A percentile compares a stretch with the other conserved stretches of the same genome.
These are phyloP conservation scores for Dianthus caryophyllus DNA, from an alignment of 148 eudicot genomes.

Conservation along the genomic window DNA sequence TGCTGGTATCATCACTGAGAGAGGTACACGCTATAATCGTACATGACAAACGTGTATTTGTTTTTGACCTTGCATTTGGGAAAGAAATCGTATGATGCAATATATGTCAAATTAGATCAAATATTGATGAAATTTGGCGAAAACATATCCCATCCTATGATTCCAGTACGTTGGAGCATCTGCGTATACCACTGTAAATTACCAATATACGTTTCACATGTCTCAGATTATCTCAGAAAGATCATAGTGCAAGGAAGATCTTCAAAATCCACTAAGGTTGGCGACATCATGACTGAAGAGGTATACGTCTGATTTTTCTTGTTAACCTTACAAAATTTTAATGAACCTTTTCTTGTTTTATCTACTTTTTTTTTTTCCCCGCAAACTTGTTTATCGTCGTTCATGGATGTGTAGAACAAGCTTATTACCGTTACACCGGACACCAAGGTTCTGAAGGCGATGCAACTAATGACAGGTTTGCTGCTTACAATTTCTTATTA, in stretches of 20 bases:
- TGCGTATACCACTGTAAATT: not conserved
- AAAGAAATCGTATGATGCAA: too few species aligned
- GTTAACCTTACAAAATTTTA: not conserved
- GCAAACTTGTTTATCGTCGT: not conserved
- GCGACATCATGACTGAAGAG: slow-evolving; percentile 99
- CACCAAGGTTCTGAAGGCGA: slow-evolving; percentile 87
- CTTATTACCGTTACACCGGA: slow-evolving; percentile 84
- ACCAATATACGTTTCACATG: not conserved
- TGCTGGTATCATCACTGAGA: slow-evolving; percentile 97
- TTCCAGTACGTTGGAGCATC: not conserved
- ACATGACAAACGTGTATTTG: not conserved
- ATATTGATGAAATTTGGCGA: too few species aligned
- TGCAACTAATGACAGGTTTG: slow-evolving; percentile 95
- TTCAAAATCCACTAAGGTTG: slow-evolving; percentile 95
- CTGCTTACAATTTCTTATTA: not conserved
- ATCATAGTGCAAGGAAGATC: slow-evolving; percentile 99
- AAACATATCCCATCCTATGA: too few species aligned
- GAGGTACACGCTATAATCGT: slow-evolving; percentile 46
- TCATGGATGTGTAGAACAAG: slow-evolving; percentile 63
- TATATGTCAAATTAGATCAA: too few species aligned
- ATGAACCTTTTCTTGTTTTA: not conserved
- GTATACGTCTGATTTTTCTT: slow-evolving; percentile 29
- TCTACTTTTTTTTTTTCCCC: not conserved
- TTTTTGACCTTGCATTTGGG: not conserved
- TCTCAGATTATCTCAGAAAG: slow-evolving; percentile 92